Evolutionary conservation across 768 basidiomycete species (phyloP).

Genomic region (Suillus subluteus): DNA sequence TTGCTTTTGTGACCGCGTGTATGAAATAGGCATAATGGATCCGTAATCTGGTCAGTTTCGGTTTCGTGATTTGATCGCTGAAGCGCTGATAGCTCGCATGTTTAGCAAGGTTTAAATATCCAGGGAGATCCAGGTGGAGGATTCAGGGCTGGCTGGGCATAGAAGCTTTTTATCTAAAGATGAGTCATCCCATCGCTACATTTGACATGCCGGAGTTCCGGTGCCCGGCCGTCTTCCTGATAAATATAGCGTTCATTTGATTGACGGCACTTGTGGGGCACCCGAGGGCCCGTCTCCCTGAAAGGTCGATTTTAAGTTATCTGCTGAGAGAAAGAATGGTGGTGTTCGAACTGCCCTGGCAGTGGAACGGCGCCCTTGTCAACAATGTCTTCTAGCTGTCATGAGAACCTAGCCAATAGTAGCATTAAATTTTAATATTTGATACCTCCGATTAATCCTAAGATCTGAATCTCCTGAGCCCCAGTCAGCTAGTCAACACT

Average conservation of each 20-base stretch:
- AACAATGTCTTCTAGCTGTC: not conserved
- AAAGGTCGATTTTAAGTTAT: not conserved
- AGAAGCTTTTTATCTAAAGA: slow-evolving; percentile 1
- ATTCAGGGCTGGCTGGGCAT: slow-evolving; percentile 4
- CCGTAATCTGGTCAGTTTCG: not conserved
- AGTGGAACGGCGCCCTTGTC: slow-evolving; percentile 5
- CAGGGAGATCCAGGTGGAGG: not conserved
- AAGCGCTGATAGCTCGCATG: slow-evolving; percentile 4
- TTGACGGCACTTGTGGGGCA: slow-evolving; percentile 9
- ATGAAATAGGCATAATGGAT: not conserved
- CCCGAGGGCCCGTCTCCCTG: not conserved
- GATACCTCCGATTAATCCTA: not conserved
- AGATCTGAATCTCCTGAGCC: slow-evolving; percentile 1
- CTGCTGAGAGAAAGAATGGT: too few relatives aligned
- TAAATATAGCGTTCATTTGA: slow-evolving; percentile 10
- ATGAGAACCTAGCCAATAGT: slow-evolving; percentile 6
- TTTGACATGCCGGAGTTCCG: slow-evolving; percentile 5
- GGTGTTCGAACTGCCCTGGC: not conserved
- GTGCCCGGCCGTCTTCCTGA: not conserved
- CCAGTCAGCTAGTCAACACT: too few relatives aligned
- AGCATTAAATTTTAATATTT: slow-evolving; percentile 2
- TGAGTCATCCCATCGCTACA: not conserved
- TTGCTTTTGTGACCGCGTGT: not conserved
- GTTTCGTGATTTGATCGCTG: slow-evolving; percentile 7
- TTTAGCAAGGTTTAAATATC: not conserved